phyloP scores from a whole-genome alignment of 176 grass and related monocot species.

The Metroxylon sagu region DNA sequence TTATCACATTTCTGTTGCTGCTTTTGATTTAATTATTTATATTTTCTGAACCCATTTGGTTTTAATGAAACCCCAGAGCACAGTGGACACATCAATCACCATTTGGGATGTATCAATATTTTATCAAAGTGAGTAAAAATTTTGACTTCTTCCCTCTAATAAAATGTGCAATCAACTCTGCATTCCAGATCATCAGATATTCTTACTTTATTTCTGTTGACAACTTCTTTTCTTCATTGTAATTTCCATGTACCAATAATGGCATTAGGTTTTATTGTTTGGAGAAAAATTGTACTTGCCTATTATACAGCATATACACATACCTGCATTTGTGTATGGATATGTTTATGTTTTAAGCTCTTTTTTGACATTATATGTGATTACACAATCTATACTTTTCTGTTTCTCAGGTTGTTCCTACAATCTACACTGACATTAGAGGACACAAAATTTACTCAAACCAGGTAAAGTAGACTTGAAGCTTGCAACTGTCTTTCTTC shows the following conservation, averaged over 20 bases:
- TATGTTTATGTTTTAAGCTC: too few relatives aligned
- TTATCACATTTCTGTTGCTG: constrained; percentile 3
- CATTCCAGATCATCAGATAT: too few relatives aligned
- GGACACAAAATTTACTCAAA: constrained; percentile 92
- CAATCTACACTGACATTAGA: constrained; percentile 93
- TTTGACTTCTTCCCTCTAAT: constrained; percentile 5
- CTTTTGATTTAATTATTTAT: constrained; percentile 28
- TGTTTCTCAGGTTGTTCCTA: constrained; percentile 84
- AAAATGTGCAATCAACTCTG: too few relatives aligned
- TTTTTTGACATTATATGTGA: too few relatives aligned
- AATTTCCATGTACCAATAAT: too few relatives aligned
- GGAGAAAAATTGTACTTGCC: too few relatives aligned
- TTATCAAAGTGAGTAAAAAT: constrained; percentile 71
- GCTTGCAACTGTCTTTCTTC: constrained; percentile 16
- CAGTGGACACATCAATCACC: constrained; percentile 51
- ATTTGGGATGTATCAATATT: constrained; percentile 95
- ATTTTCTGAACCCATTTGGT: constrained; percentile 10
- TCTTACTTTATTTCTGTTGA: too few relatives aligned
- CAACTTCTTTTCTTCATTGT: too few relatives aligned
- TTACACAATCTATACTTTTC: background rate
- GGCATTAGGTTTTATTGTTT: too few relatives aligned
- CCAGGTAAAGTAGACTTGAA: constrained; percentile 46
- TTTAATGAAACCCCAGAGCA: constrained; percentile 49
- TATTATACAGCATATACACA: too few relatives aligned
- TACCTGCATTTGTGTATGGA: too few relatives aligned